Base-by-base conservation (phyloP, 768 basidiomycete genomes). In the Mycena haematopus region DNA sequence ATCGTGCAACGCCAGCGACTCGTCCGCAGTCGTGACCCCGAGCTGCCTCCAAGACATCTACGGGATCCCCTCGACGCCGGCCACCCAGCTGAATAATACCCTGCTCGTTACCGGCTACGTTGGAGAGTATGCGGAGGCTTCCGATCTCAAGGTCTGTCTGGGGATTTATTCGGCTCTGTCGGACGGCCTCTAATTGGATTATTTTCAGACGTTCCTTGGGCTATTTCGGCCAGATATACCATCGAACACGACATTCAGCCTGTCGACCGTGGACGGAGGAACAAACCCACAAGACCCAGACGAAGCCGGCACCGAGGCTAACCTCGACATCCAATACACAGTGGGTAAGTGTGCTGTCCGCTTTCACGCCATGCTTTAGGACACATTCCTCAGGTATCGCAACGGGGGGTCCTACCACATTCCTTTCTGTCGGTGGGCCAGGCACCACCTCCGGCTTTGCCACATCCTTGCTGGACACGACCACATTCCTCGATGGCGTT, bases 321-420 rank as follows among this genome's bases (percentile, higher is more conserved):
- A 51, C 14, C 60, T 62, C 49, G 61, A 62, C 22, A 45, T 62
- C 13, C 21, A 62, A 13, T 62, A 56, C 25, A 35, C 61, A 1
- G 15, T 38, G 0, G 59, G 54, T 56, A 38, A 3, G 27, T 19
- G 2, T 5, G 22, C 15, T 40, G 13, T 3, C 1, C 29, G 9
- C 29, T 56, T 14, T 33, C 25, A 3, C 4, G 5, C 15, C 8
- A 31, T 44, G 25, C 14, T 15, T n/a, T 10, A 7, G 4, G 7
- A n/a, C 10, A 1, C 31, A 4, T 15, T 45, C 11, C 21, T 2
- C 36, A 35, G 51, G 50, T 24, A 52, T 52, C 25, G 58, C 58
- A n/a, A 59, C 58, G 7, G 58, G 50, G 2, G 51, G 52, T 13
- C 40, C 58, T 15, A 19, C 19, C 2, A 6, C 46, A 14, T 53